Evolutionary conservation across 257 asterid genomes (phyloP).

Genomic region (Nicotiana sylvestris): DNA sequence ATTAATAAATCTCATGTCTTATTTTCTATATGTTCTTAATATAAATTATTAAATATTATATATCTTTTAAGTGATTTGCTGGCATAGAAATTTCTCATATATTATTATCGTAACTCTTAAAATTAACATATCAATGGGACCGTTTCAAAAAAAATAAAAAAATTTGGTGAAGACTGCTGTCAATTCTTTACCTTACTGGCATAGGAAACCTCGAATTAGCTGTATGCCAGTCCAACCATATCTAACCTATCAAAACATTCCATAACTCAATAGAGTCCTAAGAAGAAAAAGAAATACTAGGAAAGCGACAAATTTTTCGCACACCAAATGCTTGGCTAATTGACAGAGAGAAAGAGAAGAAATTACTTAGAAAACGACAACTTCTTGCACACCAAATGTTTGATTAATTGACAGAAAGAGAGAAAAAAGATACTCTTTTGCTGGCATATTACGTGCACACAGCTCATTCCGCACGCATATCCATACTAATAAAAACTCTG

Average conservation of each 20-base stretch:
- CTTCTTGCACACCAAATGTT: too few species aligned
- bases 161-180: too few species aligned
- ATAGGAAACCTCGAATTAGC: background rate
- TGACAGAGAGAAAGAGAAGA: background rate
- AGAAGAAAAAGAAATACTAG: background rate
- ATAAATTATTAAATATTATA: too few species aligned
- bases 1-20: too few species aligned
- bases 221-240: background rate
- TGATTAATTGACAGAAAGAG: background rate
- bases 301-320: background rate
- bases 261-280: background rate
- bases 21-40: too few species aligned
- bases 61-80: too few species aligned
- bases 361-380: too few species aligned
- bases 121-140: too few species aligned
- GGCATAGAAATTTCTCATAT: too few species aligned
- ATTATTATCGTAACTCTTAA: too few species aligned
- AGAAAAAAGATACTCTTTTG: background rate
- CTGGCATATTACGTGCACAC: conserved; percentile 43
- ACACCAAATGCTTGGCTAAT: background rate
- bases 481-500: conserved; percentile 4
- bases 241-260: background rate
- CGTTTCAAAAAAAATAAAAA: too few species aligned
- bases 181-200: too few species aligned
- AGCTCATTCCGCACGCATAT: conserved; percentile 74